Percentiles rank a stretch among this genome's conserved stretches.
phyloP scores from a whole-genome alignment of 2,329 filamentous ascomycete genomes.

The Cladobotryum protrusum region DNA sequence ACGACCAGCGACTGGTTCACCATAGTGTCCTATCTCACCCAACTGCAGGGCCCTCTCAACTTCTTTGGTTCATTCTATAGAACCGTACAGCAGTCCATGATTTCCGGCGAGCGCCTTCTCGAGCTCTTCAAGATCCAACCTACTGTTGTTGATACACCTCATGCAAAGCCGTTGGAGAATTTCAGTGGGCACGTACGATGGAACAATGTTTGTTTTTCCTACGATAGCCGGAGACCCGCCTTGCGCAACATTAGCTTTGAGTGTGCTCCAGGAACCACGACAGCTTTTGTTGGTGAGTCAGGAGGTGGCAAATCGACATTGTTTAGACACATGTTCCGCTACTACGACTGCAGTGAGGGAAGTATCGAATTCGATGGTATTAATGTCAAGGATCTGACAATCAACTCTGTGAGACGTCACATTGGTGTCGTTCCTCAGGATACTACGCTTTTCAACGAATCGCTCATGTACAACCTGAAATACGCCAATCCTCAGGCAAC shows the following conservation, averaged over 20 bases:
- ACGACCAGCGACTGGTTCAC: constrained; percentile 66
- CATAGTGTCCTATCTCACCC: constrained; percentile 70
- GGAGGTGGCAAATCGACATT: constrained; percentile 96
- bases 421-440: constrained; percentile 98
- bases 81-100: constrained; percentile 93
- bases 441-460: constrained; percentile 90
- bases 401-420: constrained; percentile 83
- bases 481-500: constrained; percentile 79
- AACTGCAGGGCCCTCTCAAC: constrained; percentile 74
- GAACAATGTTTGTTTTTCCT: constrained; percentile 84
- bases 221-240: constrained; percentile 80
- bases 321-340: constrained; percentile 91
- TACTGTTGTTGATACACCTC: constrained; percentile 73
- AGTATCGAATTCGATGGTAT: constrained; percentile 78
- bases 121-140: constrained; percentile 96
- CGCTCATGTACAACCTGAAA: constrained; percentile 87
- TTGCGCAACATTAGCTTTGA: constrained; percentile 78
- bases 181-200: constrained; percentile 82
- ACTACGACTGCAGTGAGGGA: constrained; percentile 81
- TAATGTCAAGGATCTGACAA: constrained; percentile 79
- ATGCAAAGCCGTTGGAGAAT: constrained; percentile 53
- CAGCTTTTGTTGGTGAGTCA: constrained; percentile 91
- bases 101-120: constrained; percentile 89
- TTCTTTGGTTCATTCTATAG: constrained; percentile 94
- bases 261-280: constrained; percentile 84